phyloP scores from a whole-genome alignment of 306 rosid genomes.

The Corylus americana region DNA sequence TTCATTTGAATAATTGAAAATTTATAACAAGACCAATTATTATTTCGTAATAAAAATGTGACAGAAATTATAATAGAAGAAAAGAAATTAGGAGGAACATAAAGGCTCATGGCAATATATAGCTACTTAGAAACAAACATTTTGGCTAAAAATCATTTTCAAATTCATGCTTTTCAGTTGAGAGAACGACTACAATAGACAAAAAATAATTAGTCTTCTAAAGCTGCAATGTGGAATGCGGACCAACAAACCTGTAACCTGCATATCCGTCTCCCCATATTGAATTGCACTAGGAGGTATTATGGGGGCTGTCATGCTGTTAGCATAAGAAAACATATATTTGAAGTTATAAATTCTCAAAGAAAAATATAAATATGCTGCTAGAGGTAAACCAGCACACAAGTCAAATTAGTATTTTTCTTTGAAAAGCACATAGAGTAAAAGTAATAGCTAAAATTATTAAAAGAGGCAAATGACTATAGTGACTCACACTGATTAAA shows the following conservation, averaged over 20 bases:
- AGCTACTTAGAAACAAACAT: not conserved
- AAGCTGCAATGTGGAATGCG: conserved; percentile 21
- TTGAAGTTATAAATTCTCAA: conserved; percentile 21
- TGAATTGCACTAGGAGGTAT: conserved; percentile 77
- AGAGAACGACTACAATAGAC: not conserved
- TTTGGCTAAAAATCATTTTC: not conserved
- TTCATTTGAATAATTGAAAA: not conserved
- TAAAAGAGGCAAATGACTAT: not conserved
- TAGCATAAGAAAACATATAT: conserved; percentile 14
- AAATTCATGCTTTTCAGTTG: not conserved
- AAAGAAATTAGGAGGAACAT: not conserved
- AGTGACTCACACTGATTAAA: not conserved
- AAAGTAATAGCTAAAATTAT: not conserved
- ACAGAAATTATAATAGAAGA: not conserved
- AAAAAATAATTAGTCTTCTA: not conserved
- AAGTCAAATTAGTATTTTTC: not conserved
- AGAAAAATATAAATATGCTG: not conserved
- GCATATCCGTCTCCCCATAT: conserved; percentile 81
- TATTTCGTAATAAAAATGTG: not conserved
- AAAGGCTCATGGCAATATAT: not conserved
- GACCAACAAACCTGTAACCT: conserved; percentile 66
- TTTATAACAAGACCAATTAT: not conserved
- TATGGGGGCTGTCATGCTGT: conserved; percentile 91
- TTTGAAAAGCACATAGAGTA: not conserved
- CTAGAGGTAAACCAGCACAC: not conserved